Evolutionary conservation across 2,329 filamentous ascomycete genomes (phyloP).

Genomic region (Fusarium duplospermum): DNA sequence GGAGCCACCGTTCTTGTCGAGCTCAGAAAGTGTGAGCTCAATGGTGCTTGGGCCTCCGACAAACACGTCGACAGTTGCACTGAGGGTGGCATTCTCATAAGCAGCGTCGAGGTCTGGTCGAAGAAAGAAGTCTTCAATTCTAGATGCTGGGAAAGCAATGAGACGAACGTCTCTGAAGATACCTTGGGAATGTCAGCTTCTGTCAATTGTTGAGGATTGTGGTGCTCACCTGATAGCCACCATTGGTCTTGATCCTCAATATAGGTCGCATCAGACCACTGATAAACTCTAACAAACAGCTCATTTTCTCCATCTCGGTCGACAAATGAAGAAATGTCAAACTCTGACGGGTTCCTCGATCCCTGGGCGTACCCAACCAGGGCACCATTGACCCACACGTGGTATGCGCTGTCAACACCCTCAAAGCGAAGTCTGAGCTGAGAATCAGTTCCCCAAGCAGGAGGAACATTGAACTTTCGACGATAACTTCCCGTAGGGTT

Average conservation of each 20-base stretch:
- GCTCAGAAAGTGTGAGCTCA: conserved; percentile 57
- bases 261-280: conserved; percentile 76
- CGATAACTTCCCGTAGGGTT: conserved; percentile 75
- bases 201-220: conserved; percentile 55
- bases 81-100: conserved; percentile 61
- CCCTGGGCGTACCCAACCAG: conserved; percentile 77
- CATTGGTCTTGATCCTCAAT: conserved; percentile 79
- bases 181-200: conserved; percentile 52
- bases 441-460: conserved; percentile 57
- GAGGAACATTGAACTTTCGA: conserved; percentile 65
- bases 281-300: conserved; percentile 74
- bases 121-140: conserved; percentile 69
- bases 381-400: conserved; percentile 74
- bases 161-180: conserved; percentile 77
- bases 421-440: conserved; percentile 76
- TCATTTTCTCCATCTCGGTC: conserved; percentile 58
- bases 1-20: conserved; percentile 33
- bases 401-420: conserved; percentile 78
- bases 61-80: conserved; percentile 59
- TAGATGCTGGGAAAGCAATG: conserved; percentile 64
- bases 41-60: conserved; percentile 50
- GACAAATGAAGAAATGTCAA: conserved; percentile 69
- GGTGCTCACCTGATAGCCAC: conserved; percentile 72
- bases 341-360: conserved; percentile 75
- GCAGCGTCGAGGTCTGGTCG: conserved; percentile 66